These are phyloP conservation scores for Xylaria cubensis DNA, from an alignment of 495 filamentous ascomycete species.

Conservation along the genomic window DNA sequence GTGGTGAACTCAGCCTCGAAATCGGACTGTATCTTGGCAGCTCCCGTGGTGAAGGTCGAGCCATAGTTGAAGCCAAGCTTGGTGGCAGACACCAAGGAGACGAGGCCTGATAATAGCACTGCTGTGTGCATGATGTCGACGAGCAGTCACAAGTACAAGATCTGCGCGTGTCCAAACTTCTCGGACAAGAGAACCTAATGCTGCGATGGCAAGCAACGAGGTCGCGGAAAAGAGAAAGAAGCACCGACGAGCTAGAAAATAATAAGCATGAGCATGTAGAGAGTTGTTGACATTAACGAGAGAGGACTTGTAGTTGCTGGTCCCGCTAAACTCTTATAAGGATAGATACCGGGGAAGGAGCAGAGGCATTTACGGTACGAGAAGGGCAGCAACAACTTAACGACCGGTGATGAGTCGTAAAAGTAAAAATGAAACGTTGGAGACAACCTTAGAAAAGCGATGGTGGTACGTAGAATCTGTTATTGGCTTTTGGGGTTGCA, in stretches of 20 bases:
- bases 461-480: neutral
- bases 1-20: constrained; percentile 74
- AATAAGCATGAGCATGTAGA: neutral
- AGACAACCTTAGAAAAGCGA: neutral
- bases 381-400: too few relatives aligned
- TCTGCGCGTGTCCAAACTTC: neutral
- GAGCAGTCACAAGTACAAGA: neutral
- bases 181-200: neutral
- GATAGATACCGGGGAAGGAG: neutral
- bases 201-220: neutral
- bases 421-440: neutral
- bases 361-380: neutral
- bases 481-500: neutral
- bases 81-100: constrained; percentile 42
- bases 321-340: neutral
- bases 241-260: neutral
- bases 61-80: constrained; percentile 87
- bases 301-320: neutral
- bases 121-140: constrained; percentile 41
- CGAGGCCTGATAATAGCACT: constrained; percentile 33
- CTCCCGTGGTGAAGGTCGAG: constrained; percentile 64
- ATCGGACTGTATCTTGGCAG: constrained; percentile 66
- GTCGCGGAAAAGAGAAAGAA: neutral
- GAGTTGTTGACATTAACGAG: neutral
- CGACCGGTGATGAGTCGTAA: neutral